Base-by-base conservation (phyloP, 495 filamentous ascomycete species). In the Penicillium angulare region DNA sequence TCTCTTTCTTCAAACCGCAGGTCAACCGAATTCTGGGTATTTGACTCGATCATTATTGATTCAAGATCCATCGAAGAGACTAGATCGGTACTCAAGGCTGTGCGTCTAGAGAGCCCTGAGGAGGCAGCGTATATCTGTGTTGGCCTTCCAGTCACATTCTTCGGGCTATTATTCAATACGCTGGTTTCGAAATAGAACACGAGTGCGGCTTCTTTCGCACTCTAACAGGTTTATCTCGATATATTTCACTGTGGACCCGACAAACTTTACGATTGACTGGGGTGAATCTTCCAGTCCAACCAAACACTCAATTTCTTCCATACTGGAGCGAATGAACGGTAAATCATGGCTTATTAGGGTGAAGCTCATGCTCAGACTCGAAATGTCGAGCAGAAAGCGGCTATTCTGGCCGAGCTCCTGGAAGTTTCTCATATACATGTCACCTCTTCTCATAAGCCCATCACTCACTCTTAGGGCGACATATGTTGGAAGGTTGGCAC, bases 141-240 rank as follows among this genome's bases (percentile, higher is more conserved):
- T 20, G 34, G 47, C 35, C 35, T 49, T 32, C 47, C 34, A 20
- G 35, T 27, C 16, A 39, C 29, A 22, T 38, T 18, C n/a, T 44
- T 51, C 27, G 48, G 39, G 26, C 49, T 41, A 20, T 35, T 51
- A 22, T 51, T 43, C 32, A 51, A 51, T 22, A 51, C 49, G 24
- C 49, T 51, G 20, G 27, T 51, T 16, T 44, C 49, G 3, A 27
- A 32, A 36, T 44, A 32, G 20, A 51, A 44, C 41, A 41, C 39
- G 20, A 43, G 29, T 16, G 39, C 49, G 3, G 49, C 40, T 26
- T 51, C 29, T 26, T 44, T 51, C 32, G 39, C 31, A 41, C 24
- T 26, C 38, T 17, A 50, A 32, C 5, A 38, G 47, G n/a, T 50
- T 41, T 29, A 51, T 51, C 32, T 51, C 31, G 49, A 44, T 44